These are phyloP conservation scores for Hirschfeldia incana DNA, from an alignment of 345 rosid genomes.

Conservation along the genomic window DNA sequence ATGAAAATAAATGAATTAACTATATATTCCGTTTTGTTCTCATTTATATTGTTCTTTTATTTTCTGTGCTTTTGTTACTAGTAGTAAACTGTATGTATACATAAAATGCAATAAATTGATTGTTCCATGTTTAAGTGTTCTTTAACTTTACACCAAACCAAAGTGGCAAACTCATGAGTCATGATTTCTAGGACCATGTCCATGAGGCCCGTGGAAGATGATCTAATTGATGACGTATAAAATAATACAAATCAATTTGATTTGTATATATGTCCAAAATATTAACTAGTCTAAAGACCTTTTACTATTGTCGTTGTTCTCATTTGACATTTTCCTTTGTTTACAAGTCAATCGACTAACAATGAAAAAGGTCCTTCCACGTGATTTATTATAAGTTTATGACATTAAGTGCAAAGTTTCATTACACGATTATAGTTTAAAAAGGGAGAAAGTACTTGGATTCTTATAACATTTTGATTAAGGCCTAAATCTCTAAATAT, in stretches of 20 bases:
- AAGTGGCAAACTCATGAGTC: constrained; percentile 39
- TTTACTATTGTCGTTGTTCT: constrained; percentile 28
- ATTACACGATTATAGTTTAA: background rate
- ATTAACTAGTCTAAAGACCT: constrained; percentile 8
- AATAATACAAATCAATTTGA: constrained; percentile 19
- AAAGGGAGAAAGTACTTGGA: background rate
- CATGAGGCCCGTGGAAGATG: constrained; percentile 41
- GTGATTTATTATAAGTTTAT: background rate
- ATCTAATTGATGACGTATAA: constrained; percentile 40
- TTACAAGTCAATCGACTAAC: constrained; percentile 29
- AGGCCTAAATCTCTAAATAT: background rate
- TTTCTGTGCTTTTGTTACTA: background rate
- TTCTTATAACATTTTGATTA: background rate
- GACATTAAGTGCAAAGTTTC: background rate
- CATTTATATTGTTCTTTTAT: background rate
- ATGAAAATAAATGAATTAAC: background rate
- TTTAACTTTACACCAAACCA: constrained; percentile 36
- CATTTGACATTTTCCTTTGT: constrained; percentile 34
- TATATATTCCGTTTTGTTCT: background rate
- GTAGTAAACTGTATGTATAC: background rate
- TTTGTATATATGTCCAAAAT: background rate
- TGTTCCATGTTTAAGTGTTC: background rate
- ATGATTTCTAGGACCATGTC: constrained; percentile 36
- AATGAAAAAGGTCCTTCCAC: constrained; percentile 1
- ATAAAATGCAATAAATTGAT: constrained; percentile 22